Evolutionary conservation across 768 basidiomycete genomes (phyloP).

Genomic region (Paxillus involutus): DNA sequence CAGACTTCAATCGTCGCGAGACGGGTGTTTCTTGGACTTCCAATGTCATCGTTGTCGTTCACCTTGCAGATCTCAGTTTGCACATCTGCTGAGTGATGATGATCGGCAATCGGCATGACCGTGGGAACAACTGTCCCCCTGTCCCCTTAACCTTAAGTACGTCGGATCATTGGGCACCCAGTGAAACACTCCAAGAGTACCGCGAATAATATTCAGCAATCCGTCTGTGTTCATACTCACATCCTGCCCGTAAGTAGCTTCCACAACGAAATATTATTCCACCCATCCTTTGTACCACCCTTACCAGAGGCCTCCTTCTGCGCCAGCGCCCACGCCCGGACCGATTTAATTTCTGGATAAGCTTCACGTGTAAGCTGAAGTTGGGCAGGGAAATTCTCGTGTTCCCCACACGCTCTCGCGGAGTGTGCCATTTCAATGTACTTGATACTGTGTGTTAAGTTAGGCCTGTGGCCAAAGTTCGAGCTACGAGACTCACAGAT

Average conservation of each 20-base stretch:
- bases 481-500: constrained; percentile 22
- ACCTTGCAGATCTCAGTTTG: too few relatives aligned
- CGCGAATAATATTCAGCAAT: too few relatives aligned
- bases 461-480: not conserved
- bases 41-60: constrained; percentile 18
- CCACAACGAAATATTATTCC: constrained; percentile 30
- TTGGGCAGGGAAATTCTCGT: constrained; percentile 23
- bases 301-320: not conserved
- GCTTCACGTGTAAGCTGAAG: constrained; percentile 17
- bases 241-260: constrained; percentile 23
- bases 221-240: not conserved
- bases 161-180: too few relatives aligned
- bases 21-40: constrained; percentile 52
- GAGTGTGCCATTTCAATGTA: constrained; percentile 30
- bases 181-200: too few relatives aligned
- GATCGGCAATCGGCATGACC: not conserved
- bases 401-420: constrained; percentile 10
- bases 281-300: constrained; percentile 5
- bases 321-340: constrained; percentile 27
- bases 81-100: not conserved
- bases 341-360: constrained; percentile 29
- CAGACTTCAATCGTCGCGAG: constrained; percentile 63
- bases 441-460: constrained; percentile 17
- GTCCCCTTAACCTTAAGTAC: too few relatives aligned
- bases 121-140: not conserved